Base-by-base conservation (phyloP, 768 basidiomycete genomes). In the Hericium erinaceus region DNA sequence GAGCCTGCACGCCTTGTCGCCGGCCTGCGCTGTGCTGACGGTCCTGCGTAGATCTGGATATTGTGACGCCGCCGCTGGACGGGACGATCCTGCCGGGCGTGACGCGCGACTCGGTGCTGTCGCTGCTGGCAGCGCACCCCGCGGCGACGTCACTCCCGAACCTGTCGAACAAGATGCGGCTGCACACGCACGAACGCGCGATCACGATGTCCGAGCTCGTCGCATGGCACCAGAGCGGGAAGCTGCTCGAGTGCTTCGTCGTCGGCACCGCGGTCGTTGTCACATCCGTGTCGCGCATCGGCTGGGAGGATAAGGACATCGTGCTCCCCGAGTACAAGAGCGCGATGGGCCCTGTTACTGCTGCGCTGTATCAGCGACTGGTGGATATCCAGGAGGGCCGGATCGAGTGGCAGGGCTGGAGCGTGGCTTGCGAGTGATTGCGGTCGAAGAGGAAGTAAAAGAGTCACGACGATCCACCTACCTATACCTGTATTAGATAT, bases 41-140 rank as follows among this genome's bases (percentile, higher is more conserved):
- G 18, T 4, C 28, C 10, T 24, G 39, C 64, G 2, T 22, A 89
- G 86, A 75, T n/a, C 69, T 82, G 58, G 92, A 98, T 68, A 77
- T 97, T 55, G 77, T 92, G 61, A 97, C 95, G 1, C 90, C 95
- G 2, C 88, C 92, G 13, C 74, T 97, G 59, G 92, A 89, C 67
- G 93, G 94, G 52, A 87, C 91, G 72, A 92, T 98, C 65, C 81
- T 98, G 2, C 93, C 94, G 2, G 92, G 95, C 48, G 83, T 98
- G 24, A 97, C 94, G 7, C 84, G 95, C 60, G 87, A 89, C 65
- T 93, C 91, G 26, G 84, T 90, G 46, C 79, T 97, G 40, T 65
- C 76, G 0, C 84, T 98, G 48, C 80, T 82, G 4, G 73, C 80
- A 15, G 84, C 82, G 9, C 89, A 91, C 61, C 72, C 75, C 0